These are phyloP conservation scores for Fraxinus nigra DNA, from an alignment of 305 asterid genomes.

Conservation along the genomic window DNA sequence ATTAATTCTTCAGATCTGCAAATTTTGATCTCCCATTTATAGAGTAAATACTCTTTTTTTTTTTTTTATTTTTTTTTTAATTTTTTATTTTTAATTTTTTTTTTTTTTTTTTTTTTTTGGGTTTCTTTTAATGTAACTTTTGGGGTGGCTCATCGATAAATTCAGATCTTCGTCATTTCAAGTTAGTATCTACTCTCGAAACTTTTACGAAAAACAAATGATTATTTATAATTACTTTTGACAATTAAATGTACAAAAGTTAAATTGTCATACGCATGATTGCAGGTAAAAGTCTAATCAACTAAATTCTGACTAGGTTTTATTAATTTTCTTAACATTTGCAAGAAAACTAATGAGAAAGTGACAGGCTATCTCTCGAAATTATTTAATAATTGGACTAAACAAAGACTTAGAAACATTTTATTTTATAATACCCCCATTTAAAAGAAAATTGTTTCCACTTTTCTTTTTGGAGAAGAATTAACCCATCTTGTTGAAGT, in stretches of 20 bases:
- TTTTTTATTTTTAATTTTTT: too few relatives aligned
- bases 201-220: neutral
- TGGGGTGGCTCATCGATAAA: neutral
- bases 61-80: too few relatives aligned
- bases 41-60: neutral
- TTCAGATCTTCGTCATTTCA: neutral
- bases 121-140: neutral
- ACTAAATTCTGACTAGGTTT: neutral
- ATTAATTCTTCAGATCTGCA: neutral
- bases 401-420: too few relatives aligned
- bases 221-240: neutral
- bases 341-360: neutral
- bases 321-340: neutral
- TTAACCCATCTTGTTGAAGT: too few relatives aligned
- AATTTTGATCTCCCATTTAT: neutral
- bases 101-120: too few relatives aligned
- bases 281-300: neutral
- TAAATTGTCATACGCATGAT: neutral
- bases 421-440: too few relatives aligned
- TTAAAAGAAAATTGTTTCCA: too few relatives aligned
- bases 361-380: slow-evolving; percentile 4
- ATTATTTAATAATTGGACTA: too few relatives aligned
- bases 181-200: neutral
- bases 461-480: too few relatives aligned
- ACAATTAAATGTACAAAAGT: neutral